Conservation (phyloP, 768 basidiomycete genomes). For the Postia placenta region DNA sequence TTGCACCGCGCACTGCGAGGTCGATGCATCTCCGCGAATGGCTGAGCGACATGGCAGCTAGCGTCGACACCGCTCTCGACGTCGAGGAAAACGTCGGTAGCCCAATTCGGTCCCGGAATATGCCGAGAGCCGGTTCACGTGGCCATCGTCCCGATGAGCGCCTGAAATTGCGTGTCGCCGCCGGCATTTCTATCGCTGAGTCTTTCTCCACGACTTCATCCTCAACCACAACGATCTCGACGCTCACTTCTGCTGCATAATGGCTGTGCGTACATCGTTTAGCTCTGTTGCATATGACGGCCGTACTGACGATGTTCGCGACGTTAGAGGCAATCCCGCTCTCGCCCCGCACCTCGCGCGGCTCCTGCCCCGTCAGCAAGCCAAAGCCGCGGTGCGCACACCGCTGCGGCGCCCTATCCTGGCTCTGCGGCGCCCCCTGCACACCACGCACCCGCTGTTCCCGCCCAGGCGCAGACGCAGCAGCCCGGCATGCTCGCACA, state of each 20-base stretch:
- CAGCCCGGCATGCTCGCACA: constrained; percentile 73
- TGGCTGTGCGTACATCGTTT: constrained; percentile 40
- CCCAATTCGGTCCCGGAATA: background rate
- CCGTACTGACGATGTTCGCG: background rate
- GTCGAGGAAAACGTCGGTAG: background rate
- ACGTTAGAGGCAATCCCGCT: constrained; percentile 69
- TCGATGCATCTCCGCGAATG: constrained; percentile 11
- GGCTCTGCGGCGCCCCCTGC: constrained; percentile 30
- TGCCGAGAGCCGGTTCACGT: constrained; percentile 12
- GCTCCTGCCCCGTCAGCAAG: constrained; percentile 41
- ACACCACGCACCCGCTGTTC: constrained; percentile 30
- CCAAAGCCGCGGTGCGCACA: constrained; percentile 42
- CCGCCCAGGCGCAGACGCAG: constrained; percentile 28
- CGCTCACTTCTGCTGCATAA: constrained; percentile 19
- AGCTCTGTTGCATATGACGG: too few relatives aligned
- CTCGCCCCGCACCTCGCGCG: constrained; percentile 46
- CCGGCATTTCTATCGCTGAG: constrained; percentile 1
- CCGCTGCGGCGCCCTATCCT: constrained; percentile 37
- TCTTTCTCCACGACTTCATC: constrained; percentile 18
- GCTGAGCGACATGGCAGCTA: constrained; percentile 9
- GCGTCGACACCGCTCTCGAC: background rate
- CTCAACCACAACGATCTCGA: constrained; percentile 4
- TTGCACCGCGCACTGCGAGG: background rate
- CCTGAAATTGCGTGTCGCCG: constrained; percentile 3
- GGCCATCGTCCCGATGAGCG: background rate